Percentiles rank a stretch among this genome's conserved stretches.
These are phyloP conservation scores for Fusarium guadeloupense DNA, from an alignment of 2,329 filamentous ascomycete genomes.

Conservation along the genomic window DNA sequence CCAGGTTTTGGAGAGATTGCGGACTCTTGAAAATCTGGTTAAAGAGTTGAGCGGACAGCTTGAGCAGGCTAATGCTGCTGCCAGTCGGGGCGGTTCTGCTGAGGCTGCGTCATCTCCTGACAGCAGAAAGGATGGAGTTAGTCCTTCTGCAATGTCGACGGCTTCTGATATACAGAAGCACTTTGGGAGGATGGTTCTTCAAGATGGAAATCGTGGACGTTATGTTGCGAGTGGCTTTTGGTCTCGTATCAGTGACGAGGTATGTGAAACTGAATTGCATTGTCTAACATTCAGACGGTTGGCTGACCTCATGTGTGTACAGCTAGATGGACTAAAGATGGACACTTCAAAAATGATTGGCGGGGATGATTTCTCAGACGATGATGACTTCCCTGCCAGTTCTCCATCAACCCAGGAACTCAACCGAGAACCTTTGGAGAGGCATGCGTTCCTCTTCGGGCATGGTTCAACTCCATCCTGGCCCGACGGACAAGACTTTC, in stretches of 20 bases:
- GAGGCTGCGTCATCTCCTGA: constrained; percentile 42
- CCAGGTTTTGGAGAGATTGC: constrained; percentile 60
- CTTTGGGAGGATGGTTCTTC: constrained; percentile 59
- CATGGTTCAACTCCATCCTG: constrained; percentile 50
- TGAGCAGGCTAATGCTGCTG: constrained; percentile 50
- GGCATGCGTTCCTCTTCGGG: constrained; percentile 62
- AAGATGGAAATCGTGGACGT: constrained; percentile 53
- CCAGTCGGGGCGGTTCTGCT: constrained; percentile 41
- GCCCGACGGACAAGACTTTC: constrained; percentile 52
- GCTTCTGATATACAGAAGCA: constrained; percentile 48
- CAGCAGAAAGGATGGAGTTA: constrained; percentile 23
- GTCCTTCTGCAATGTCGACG: constrained; percentile 22
- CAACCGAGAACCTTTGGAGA: constrained; percentile 54
- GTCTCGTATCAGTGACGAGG: constrained; percentile 65
- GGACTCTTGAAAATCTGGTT: constrained; percentile 60
- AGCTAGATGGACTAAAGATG: constrained; percentile 58
- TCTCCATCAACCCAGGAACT: constrained; percentile 51
- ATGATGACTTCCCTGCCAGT: constrained; percentile 46
- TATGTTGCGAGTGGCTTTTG: constrained; percentile 65
- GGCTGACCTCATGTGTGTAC: neutral
- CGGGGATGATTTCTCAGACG: constrained; percentile 48
- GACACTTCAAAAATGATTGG: constrained; percentile 48
- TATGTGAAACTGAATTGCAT: constrained; percentile 38
- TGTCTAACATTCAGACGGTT: neutral
- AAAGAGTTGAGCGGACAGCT: constrained; percentile 59